A percentile compares a stretch with the other conserved stretches of the same genome.
These are phyloP conservation scores for Sherardia arvensis DNA, from an alignment of 257 asterid genomes.

Conservation along the genomic window DNA sequence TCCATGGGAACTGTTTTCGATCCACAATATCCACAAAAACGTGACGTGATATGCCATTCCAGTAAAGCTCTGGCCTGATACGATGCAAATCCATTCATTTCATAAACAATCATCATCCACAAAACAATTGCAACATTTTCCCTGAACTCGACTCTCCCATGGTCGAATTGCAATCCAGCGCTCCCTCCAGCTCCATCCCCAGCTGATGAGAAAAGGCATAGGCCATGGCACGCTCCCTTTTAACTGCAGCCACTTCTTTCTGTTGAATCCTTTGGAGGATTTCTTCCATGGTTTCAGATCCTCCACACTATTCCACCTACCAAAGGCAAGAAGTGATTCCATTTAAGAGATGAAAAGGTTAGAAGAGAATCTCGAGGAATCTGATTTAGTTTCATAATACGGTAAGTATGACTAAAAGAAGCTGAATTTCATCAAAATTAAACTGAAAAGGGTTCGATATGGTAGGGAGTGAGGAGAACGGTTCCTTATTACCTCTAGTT, in stretches of 20 bases:
- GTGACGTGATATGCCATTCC: too few species aligned
- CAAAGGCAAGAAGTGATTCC: neutral
- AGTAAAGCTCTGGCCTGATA: too few species aligned
- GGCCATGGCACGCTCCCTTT: constrained; percentile 68
- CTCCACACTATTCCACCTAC: constrained; percentile 71
- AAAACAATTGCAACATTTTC: too few species aligned
- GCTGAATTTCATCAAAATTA: too few species aligned
- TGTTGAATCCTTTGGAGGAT: constrained; percentile 56
- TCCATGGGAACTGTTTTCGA: too few species aligned
- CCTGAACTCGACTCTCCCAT: constrained; percentile 54
- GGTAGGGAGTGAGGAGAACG: too few species aligned
- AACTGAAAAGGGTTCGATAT: too few species aligned
- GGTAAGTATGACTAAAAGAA: too few species aligned
- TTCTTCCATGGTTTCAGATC: constrained; percentile 76
- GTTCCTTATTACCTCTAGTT: constrained; percentile 62
- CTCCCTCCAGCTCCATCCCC: constrained; percentile 92
- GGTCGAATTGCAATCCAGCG: constrained; percentile 69
- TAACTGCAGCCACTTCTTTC: constrained; percentile 56
- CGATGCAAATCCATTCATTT: too few species aligned
- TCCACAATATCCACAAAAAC: too few species aligned
- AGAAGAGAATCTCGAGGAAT: neutral
- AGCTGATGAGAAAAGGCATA: constrained; percentile 72
- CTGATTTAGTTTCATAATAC: too few species aligned
- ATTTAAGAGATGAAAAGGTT: neutral
- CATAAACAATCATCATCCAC: too few species aligned